A percentile compares a stretch with the other conserved stretches of the same genome.
phyloP scores from a whole-genome alignment of 148 eudicot genomes.

The Rhododendron kiyosumense region DNA sequence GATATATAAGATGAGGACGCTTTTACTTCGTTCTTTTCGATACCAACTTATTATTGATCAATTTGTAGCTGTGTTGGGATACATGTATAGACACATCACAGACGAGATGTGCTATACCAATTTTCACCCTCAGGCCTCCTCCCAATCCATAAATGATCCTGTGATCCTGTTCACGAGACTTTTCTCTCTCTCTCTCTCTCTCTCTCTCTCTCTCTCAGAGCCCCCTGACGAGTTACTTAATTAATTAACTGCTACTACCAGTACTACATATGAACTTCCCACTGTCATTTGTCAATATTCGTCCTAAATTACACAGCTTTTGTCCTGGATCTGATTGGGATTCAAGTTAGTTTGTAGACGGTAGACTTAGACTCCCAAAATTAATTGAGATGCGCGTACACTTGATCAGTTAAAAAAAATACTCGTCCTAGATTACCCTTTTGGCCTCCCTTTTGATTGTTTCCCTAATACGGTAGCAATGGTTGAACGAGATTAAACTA shows the following conservation, averaged over 20 bases:
- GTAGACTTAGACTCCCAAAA: neutral
- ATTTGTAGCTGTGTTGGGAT: neutral
- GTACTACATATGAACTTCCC: neutral
- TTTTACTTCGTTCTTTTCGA: slow-evolving; percentile 47
- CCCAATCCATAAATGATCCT: slow-evolving; percentile 19
- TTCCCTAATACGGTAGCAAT: neutral
- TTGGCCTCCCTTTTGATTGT: too few relatives aligned
- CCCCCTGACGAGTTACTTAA: neutral
- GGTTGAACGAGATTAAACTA: neutral
- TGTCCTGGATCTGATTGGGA: neutral
- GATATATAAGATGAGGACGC: slow-evolving; percentile 42
- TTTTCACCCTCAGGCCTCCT: slow-evolving; percentile 26
- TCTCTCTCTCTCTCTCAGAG: slow-evolving; percentile 17
- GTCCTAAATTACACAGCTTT: neutral
- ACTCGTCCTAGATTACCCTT: too few relatives aligned
- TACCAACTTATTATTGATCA: slow-evolving; percentile 19
- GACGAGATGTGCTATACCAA: neutral
- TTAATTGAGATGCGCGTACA: too few relatives aligned
- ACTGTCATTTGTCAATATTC: neutral
- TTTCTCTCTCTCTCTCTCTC: slow-evolving; percentile 24
- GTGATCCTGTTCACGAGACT: slow-evolving; percentile 49
- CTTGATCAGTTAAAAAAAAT: too few relatives aligned
- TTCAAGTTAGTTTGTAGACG: neutral
- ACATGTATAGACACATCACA: neutral
- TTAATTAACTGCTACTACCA: neutral